Evolutionary conservation across 192 early-diverging fungal genomes (phyloP), one percentile per base, ranked within the genome.

Genomic region (Spizellomyces sp.): DNA sequence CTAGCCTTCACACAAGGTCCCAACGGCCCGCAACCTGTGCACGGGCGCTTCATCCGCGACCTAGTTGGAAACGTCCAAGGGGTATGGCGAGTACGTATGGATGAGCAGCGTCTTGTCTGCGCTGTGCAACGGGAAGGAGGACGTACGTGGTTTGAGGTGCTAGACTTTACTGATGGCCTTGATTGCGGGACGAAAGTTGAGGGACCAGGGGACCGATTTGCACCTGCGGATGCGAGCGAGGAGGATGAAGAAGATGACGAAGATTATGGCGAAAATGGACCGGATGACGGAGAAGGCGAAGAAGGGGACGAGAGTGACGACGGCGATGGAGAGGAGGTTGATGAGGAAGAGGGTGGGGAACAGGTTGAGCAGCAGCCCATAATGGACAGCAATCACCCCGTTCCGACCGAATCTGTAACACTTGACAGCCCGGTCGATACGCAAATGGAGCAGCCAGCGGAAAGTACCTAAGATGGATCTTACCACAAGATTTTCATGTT

Each of bases 51-150:
- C 69, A 81, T 92, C 0, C 83, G 94, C 6, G 95, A 99, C 72
- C 78, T 98, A 27, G 78, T 98, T 17, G 83, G 85, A 0, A 87
- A 90, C 19, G 82, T 98, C 15, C 81, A 83, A 14, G 92, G 95
- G 12, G 95, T 99, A 1, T 99, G 98, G 98, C 88, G 95, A 66
- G 92, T 96, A 27, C 79, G 88, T 65, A 98, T 99, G 89, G 94
- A 98, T 79, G 88, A 92, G 56, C 84, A 70, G 27, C 19, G 84
- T 87, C 27, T 89, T 86, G 63, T 97, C 80, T 79, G 92, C 91
- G 45, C 94, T 0, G 71, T 85, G 8, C 79, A 85, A 65, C 74
- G 84, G 41, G 84, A 87, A 64, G 83, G 75, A 5, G 73, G 72
- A 4, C 46, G 84, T 0, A 94, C 93, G 2, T 93, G 86, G 76